Conservation (phyloP, 225 moss, liverwort and hornwort species). For the Marchantia polymorpha region DNA sequence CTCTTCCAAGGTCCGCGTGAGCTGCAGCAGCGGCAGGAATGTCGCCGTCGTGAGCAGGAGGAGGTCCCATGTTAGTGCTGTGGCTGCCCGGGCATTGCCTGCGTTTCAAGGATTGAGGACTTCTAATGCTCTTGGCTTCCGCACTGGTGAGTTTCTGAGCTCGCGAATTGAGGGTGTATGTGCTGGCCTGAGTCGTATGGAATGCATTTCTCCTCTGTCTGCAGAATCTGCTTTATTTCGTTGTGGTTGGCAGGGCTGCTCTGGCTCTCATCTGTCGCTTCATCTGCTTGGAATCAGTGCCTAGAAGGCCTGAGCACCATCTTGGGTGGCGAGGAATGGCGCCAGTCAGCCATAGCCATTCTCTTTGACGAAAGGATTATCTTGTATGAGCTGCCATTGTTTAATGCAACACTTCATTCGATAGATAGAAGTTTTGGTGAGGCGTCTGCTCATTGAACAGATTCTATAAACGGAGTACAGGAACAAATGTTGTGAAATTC, state of each 20-base stretch:
- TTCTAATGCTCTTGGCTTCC: constrained; percentile 12
- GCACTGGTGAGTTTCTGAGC: background rate
- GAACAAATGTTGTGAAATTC: no score
- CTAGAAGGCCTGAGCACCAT: background rate
- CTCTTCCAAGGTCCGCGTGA: background rate
- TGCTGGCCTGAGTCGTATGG: background rate
- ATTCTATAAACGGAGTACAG: no score
- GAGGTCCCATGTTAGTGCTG: background rate
- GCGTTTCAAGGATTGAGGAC: constrained; percentile 18
- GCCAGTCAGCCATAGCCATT: background rate
- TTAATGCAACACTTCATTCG: no score
- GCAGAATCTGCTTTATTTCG: background rate
- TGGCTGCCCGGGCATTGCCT: constrained; percentile 2
- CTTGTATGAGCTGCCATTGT: no score
- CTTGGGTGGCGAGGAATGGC: background rate
- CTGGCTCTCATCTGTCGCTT: background rate
- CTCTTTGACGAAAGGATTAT: background rate
- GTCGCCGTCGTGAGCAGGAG: constrained; percentile 1
- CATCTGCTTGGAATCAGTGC: background rate
- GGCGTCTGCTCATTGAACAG: no score
- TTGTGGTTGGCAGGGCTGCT: background rate
- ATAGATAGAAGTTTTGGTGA: no score
- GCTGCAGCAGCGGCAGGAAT: background rate
- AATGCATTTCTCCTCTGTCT: background rate
- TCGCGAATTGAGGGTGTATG: background rate